Evolutionary conservation across 495 filamentous ascomycete genomes (phyloP).

Genomic region (Aspergillus nanangensis): DNA sequence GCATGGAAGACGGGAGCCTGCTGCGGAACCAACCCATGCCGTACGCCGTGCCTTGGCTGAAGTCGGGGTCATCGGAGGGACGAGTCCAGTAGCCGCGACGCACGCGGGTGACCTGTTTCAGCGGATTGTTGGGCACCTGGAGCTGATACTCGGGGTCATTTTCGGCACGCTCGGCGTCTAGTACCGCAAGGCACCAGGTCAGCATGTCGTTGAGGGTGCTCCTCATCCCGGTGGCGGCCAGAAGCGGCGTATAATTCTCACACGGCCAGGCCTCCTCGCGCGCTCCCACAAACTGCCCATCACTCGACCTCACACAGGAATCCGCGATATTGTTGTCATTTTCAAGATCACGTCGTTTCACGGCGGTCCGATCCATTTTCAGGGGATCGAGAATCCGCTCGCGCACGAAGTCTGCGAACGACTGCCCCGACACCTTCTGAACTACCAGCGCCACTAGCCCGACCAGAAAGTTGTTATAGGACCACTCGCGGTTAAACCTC

Average conservation of each 20-base stretch:
- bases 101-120: conserved; percentile 13
- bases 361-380: conserved; percentile 12
- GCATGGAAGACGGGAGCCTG: conserved; percentile 13
- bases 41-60: conserved; percentile 9
- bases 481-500: conserved; percentile 21
- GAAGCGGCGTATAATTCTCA: conserved; percentile 5
- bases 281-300: conserved; percentile 2
- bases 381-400: conserved; percentile 42
- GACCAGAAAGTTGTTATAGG: conserved; percentile 46
- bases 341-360: conserved; percentile 3
- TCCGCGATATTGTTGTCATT: conserved; percentile 10
- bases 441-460: conserved; percentile 34
- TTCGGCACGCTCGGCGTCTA: conserved; percentile 8
- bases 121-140: conserved; percentile 5
- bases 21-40: conserved; percentile 15
- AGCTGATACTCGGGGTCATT: not conserved
- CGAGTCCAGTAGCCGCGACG: conserved; percentile 14
- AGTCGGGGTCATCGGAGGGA: conserved; percentile 10
- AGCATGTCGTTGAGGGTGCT: conserved; percentile 17
- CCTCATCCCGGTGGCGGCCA: conserved; percentile 11
- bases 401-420: conserved; percentile 33
- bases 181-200: conserved; percentile 13
- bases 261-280: conserved; percentile 8
- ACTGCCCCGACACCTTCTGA: conserved; percentile 34
- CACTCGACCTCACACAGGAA: conserved; percentile 1